Evolutionary conservation across 2,329 filamentous ascomycete genomes (phyloP).

Genomic region (Cytospora chrysosperma): DNA sequence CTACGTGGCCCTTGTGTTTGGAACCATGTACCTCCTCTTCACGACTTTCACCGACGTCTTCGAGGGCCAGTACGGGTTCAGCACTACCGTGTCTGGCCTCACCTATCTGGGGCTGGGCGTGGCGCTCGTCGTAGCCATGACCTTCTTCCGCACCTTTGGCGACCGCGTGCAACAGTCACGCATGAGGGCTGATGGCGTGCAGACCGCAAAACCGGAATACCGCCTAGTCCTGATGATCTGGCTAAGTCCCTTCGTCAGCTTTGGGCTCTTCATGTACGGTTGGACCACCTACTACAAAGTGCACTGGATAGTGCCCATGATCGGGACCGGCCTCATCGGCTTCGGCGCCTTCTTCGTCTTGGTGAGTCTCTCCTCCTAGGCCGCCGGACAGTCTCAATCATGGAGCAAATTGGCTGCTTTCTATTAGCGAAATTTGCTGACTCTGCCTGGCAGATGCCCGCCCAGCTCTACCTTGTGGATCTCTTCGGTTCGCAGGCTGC

Average conservation of each 20-base stretch:
- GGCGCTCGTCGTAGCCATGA: slow-evolving; percentile 5
- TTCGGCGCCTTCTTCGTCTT: slow-evolving; percentile 33
- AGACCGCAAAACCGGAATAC: slow-evolving; percentile 37
- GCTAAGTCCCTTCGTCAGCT: slow-evolving; percentile 42
- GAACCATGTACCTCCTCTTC: slow-evolving; percentile 39
- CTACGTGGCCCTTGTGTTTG: slow-evolving; percentile 39
- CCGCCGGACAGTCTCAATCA: too few species aligned
- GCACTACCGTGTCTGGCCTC: slow-evolving; percentile 32
- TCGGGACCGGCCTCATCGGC: slow-evolving; percentile 40
- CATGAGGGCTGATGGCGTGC: background rate
- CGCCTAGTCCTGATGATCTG: slow-evolving; percentile 44
- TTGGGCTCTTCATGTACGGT: slow-evolving; percentile 48
- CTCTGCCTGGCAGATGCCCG: slow-evolving; percentile 25
- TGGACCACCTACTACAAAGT: slow-evolving; percentile 44
- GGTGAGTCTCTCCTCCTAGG: too few species aligned
- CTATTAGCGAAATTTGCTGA: slow-evolving; percentile 43
- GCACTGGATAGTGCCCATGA: slow-evolving; percentile 49
- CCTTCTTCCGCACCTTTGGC: background rate
- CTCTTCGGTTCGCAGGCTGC: slow-evolving; percentile 38
- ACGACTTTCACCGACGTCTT: slow-evolving; percentile 42
- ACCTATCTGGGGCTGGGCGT: slow-evolving; percentile 50
- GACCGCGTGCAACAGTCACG: background rate
- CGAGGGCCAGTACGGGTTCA: slow-evolving; percentile 35
- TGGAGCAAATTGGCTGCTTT: background rate
- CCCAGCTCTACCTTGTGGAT: slow-evolving; percentile 54